These are phyloP conservation scores for Gossypium herbaceum DNA, from an alignment of 345 rosid genomes.

Conservation along the genomic window DNA sequence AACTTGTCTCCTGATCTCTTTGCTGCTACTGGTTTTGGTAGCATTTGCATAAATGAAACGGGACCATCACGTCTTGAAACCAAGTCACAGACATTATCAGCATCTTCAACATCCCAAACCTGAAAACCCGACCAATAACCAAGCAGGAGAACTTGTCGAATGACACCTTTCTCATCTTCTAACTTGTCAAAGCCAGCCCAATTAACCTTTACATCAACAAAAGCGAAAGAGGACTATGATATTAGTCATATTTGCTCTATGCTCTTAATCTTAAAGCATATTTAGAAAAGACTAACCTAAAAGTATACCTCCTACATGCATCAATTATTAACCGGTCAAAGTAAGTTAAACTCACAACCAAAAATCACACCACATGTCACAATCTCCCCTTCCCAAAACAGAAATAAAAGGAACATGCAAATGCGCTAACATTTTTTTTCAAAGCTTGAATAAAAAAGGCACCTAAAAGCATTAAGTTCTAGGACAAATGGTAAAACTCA, in stretches of 20 bases:
- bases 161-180: slow-evolving; percentile 44
- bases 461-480: background rate
- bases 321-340: too few relatives aligned
- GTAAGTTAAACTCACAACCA: background rate
- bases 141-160: slow-evolving; percentile 65
- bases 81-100: slow-evolving; percentile 63
- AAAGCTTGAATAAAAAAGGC: background rate
- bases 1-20: slow-evolving; percentile 45
- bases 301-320: too few relatives aligned
- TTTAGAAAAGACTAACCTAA: background rate
- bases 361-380: slow-evolving; percentile 36
- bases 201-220: slow-evolving; percentile 47
- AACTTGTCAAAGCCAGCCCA: slow-evolving; percentile 98
- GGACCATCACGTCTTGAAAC: slow-evolving; percentile 77
- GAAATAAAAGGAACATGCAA: background rate
- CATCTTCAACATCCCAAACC: slow-evolving; percentile 96
- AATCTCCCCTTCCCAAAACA: background rate
- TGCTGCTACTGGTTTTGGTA: slow-evolving; percentile 50
- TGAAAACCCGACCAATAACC: slow-evolving; percentile 87
- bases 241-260: slow-evolving; percentile 4
- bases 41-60: slow-evolving; percentile 79
- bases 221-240: background rate
- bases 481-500: background rate
- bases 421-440: background rate
- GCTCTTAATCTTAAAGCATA: background rate